Evolutionary conservation across 305 asterid species (phyloP).

Genomic region (Fraxinus paxiana): DNA sequence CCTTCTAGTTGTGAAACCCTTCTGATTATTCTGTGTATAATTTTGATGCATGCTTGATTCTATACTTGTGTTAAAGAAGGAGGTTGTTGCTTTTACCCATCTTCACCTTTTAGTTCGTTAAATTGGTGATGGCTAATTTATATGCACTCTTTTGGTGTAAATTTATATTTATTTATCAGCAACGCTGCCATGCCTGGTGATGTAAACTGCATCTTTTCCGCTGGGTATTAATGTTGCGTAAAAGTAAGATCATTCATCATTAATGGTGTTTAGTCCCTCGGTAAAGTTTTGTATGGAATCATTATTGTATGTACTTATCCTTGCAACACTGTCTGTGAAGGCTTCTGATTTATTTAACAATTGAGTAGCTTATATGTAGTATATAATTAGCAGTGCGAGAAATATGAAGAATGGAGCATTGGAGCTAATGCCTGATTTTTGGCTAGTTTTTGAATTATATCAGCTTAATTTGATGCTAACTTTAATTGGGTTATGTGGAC

Average conservation of each 20-base stretch:
- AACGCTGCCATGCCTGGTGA: background rate
- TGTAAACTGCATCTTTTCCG: background rate
- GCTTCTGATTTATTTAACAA: conserved; percentile 9
- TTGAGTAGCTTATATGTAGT: background rate
- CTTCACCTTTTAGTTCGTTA: background rate
- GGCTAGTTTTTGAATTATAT: conserved; percentile 1
- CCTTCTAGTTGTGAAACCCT: background rate
- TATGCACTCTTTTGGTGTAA: background rate
- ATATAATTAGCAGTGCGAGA: background rate
- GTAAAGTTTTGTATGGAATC: background rate
- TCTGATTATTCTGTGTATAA: background rate
- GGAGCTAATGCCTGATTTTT: background rate
- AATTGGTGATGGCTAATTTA: background rate
- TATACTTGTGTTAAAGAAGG: background rate
- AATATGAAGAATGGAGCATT: background rate
- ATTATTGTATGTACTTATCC: conserved; percentile 3
- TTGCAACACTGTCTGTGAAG: conserved; percentile 3
- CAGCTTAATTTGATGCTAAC: conserved; percentile 20
- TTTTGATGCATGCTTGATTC: background rate
- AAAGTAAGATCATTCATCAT: background rate
- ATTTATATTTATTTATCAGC: background rate
- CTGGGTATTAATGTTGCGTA: background rate
- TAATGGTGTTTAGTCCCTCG: background rate
- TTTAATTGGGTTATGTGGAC: conserved; percentile 19
- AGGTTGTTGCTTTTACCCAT: background rate